Percentiles rank a stretch among this genome's conserved stretches.
Evolutionary conservation across 2,329 filamentous ascomycete species (phyloP).

Genomic region (Diaporthe velutina): DNA sequence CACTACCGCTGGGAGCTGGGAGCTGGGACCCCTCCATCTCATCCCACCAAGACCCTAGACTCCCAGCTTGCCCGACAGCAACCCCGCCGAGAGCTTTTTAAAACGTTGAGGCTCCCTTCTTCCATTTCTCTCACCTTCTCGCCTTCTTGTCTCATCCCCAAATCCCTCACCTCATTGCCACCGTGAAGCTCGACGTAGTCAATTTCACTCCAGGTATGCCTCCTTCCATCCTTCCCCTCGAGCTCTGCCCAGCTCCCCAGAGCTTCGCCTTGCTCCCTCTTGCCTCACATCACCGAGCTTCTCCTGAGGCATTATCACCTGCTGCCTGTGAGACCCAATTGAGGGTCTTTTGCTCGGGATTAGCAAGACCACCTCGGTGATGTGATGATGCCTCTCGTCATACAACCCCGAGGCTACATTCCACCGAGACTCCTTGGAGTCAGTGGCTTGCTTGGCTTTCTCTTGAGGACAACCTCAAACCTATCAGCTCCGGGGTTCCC

Average conservation of each 20-base stretch:
- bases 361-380: slow-evolving; percentile 2
- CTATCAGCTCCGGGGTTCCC: slow-evolving; percentile 4
- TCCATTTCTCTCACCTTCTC: slow-evolving; percentile 23
- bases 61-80: slow-evolving; percentile 24
- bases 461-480: neutral
- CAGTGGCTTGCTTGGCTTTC: slow-evolving; percentile 6
- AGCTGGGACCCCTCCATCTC: slow-evolving; percentile 35
- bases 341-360: neutral
- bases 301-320: slow-evolving; percentile 39
- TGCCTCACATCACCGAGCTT: slow-evolving; percentile 25
- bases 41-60: slow-evolving; percentile 36
- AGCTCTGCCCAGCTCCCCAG: neutral
- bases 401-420: neutral
- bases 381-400: neutral
- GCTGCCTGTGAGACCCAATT: neutral
- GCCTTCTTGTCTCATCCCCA: slow-evolving; percentile 19
- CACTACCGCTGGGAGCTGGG: slow-evolving; percentile 16
- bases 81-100: slow-evolving; percentile 38
- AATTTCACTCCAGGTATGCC: slow-evolving; percentile 34
- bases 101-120: slow-evolving; percentile 35
- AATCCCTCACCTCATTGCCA: slow-evolving; percentile 26
- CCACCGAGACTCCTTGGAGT: neutral
- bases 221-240: neutral
- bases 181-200: slow-evolving; percentile 34
- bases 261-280: neutral